A percentile compares a stretch with the other conserved stretches of the same genome.
phyloP scores from a whole-genome alignment of 2,329 filamentous ascomycete genomes.

The Sclerotinia nivalis region DNA sequence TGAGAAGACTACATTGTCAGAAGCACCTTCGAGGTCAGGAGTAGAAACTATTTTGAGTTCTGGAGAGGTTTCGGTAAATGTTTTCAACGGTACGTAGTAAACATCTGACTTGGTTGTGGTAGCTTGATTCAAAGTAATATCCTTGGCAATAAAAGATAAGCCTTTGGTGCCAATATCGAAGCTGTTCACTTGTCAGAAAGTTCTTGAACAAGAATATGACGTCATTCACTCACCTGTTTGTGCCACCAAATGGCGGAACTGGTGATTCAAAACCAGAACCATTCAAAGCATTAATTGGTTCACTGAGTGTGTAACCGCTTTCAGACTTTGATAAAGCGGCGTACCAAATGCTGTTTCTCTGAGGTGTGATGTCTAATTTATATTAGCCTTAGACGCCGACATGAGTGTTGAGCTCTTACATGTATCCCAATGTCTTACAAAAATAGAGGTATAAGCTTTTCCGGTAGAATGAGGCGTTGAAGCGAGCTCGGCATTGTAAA shows the following conservation, averaged over 20 bases:
- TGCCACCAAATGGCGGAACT: constrained; percentile 30
- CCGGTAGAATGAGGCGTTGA: constrained; percentile 28
- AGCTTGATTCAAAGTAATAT: constrained; percentile 30
- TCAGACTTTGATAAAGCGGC: constrained; percentile 27
- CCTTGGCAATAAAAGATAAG: constrained; percentile 32
- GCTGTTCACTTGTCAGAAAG: constrained; percentile 20
- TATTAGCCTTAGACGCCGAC: background rate
- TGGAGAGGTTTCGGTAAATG: constrained; percentile 29
- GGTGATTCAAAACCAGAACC: constrained; percentile 36
- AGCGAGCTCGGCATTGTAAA: constrained; percentile 33
- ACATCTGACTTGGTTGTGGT: constrained; percentile 33
- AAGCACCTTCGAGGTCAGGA: constrained; percentile 33
- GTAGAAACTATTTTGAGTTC: constrained; percentile 28
- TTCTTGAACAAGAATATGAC: background rate
- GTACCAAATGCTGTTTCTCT: constrained; percentile 37
- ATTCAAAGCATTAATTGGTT: constrained; percentile 35
- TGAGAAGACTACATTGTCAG: constrained; percentile 61
- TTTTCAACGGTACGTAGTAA: constrained; percentile 34
- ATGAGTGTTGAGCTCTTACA: constrained; percentile 25
- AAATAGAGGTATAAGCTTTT: constrained; percentile 31
- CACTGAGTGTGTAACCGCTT: constrained; percentile 31
- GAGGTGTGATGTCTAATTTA: constrained; percentile 28
- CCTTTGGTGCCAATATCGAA: constrained; percentile 31
- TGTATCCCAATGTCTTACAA: constrained; percentile 36
- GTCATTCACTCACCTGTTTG: constrained; percentile 28